Percentiles rank a stretch among this genome's conserved stretches.
These are phyloP conservation scores for Periglandula ipomoeae DNA, from an alignment of 2,329 filamentous ascomycete genomes.

Conservation along the genomic window DNA sequence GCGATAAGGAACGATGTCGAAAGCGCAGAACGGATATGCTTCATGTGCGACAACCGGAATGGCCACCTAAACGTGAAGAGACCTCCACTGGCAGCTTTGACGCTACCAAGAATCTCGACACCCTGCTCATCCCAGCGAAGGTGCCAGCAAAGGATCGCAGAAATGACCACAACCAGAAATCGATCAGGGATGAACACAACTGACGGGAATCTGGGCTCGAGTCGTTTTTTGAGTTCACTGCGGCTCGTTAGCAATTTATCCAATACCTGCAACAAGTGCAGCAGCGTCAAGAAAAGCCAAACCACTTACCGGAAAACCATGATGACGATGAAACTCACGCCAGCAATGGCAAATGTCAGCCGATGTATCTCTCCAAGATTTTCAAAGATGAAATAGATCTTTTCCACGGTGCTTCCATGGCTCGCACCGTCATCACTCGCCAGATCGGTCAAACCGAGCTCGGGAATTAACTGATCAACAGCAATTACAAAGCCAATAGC, in stretches of 20 bases:
- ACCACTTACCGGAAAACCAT: constrained; percentile 70
- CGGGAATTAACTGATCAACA: constrained; percentile 87
- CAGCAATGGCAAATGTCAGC: constrained; percentile 68
- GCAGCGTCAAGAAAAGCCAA: background rate
- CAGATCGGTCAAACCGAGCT: constrained; percentile 64
- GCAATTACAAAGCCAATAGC: constrained; percentile 95
- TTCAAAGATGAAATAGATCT: constrained; percentile 67
- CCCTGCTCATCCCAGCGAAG: constrained; percentile 73
- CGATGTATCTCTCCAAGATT: constrained; percentile 59
- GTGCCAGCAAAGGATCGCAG: constrained; percentile 67
- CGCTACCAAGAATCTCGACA: constrained; percentile 72
- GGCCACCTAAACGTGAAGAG: constrained; percentile 79
- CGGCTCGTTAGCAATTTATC: constrained; percentile 6
- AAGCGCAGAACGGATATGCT: constrained; percentile 77
- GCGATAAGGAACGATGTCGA: constrained; percentile 89
- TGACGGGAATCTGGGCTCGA: constrained; percentile 69
- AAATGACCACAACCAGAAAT: constrained; percentile 78
- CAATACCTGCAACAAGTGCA: background rate
- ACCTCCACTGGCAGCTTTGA: constrained; percentile 64
- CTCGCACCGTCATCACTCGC: constrained; percentile 58
- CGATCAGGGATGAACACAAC: constrained; percentile 90
- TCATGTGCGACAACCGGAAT: constrained; percentile 66
- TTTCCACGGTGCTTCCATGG: constrained; percentile 81
- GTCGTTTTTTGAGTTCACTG: constrained; percentile 69
- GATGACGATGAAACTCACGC: constrained; percentile 74